Evolutionary conservation across 78 protist species (phyloP), one percentile per base, ranked within the genome.

Genomic region (Dictyostelium citrinum): DNA sequence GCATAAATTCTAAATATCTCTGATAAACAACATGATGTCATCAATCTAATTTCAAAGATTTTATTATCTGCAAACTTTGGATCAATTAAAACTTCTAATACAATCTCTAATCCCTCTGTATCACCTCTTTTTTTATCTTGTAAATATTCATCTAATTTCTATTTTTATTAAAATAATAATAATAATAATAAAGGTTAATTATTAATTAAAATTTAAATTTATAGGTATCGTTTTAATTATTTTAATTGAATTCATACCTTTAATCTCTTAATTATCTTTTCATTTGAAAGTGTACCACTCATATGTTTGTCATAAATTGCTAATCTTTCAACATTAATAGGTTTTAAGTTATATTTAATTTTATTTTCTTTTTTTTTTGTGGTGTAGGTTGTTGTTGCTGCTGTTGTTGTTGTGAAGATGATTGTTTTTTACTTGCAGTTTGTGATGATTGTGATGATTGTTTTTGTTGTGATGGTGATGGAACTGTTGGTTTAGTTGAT

Each of bases 241-340:
- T 39, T 39, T n/a, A 2, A 39, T 39, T 39, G 43, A 11, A 11
- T 31, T 43, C 78, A 33, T 67, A 88, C 93, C 45, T 45, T 88
- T 88, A 88, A 88, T 78, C 93, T 88, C 24, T 88, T 88, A n/a
- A 88, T 68, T 14, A 88, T 22, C 29, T 88, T 88, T 33, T 55
- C 72, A 35, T 49, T 55, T 80, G 35, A 17, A 10, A 77, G 55
- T 45, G 82, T 14, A 14, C 17, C 31, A 55, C 39, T 3, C 61
- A 80, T 29, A 58, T 80, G 61, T 20, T 49, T 3, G 11, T 80
- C 72, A 29, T 45, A 80, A 8, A 39, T 46, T 39, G n/a, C 72
- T 55, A 80, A 80, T 80, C 58, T 80, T 17, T 80, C 84, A 33
- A 58, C 37, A 17, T 80, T 55, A 17, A 55, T 27, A 58, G 84